These are phyloP conservation scores for Pythium vanterpoolii DNA, from an alignment of 352 stramenopile species.

Conservation along the genomic window DNA sequence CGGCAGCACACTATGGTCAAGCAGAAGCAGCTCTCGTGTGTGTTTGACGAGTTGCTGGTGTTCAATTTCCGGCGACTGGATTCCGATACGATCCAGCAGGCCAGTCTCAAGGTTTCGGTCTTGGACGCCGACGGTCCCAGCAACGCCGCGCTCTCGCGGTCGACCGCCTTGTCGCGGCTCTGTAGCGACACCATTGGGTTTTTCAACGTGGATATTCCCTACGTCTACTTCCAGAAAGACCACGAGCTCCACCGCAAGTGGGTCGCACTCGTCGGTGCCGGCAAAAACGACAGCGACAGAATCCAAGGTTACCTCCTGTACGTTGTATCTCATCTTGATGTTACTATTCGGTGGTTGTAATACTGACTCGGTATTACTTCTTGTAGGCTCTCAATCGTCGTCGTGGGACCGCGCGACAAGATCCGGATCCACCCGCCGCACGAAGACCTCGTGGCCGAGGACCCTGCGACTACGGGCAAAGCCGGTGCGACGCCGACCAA, in stretches of 20 bases:
- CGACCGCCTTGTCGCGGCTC: conserved; percentile 26
- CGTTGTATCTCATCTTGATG: too few species aligned
- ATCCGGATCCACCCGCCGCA: conserved; percentile 54
- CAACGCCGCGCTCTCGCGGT: conserved; percentile 19
- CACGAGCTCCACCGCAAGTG: conserved; percentile 89
- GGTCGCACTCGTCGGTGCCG: conserved; percentile 82
- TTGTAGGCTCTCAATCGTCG: conserved; percentile 74
- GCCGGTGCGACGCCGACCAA: conserved; percentile 33
- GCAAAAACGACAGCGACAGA: conserved; percentile 71
- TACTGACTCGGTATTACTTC: too few species aligned
- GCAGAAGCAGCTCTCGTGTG: conserved; percentile 77
- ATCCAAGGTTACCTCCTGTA: conserved; percentile 89
- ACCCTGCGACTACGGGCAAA: conserved; percentile 4
- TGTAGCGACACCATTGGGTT: conserved; percentile 85
- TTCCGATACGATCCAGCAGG: conserved; percentile 67
- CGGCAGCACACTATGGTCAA: conserved; percentile 79
- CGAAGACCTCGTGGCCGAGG: conserved; percentile 37
- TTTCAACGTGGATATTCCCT: conserved; percentile 82
- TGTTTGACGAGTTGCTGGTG: conserved; percentile 90
- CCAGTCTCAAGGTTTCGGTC: conserved; percentile 79
- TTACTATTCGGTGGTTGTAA: too few species aligned
- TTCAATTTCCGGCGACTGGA: conserved; percentile 86
- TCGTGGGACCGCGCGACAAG: conserved; percentile 84
- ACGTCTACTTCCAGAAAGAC: conserved; percentile 80
- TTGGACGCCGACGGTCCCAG: conserved; percentile 66